Percentiles rank a stretch among this genome's conserved stretches.
These are phyloP conservation scores for Syncephalastrum monosporum DNA, from an alignment of 371 early-diverging fungal species.

Conservation along the genomic window DNA sequence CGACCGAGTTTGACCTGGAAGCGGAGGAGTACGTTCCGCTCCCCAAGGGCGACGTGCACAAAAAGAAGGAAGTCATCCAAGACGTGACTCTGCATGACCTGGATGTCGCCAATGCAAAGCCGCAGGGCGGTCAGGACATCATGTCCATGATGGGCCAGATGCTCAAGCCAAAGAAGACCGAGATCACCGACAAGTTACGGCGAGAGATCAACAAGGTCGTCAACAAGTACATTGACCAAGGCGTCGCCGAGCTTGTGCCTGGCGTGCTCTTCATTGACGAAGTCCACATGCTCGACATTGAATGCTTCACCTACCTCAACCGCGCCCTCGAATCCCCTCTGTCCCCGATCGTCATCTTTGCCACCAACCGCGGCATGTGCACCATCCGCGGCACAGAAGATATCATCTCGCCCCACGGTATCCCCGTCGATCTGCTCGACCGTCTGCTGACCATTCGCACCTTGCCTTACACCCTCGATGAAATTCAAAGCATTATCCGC, in stretches of 20 bases:
- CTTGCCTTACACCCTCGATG: slow-evolving; percentile 86
- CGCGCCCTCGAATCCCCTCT: slow-evolving; percentile 92
- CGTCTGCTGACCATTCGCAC: slow-evolving; percentile 95
- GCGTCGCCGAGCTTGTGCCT: slow-evolving; percentile 95
- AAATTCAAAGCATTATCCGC: slow-evolving; percentile 87
- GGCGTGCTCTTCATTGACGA: slow-evolving; percentile 99
- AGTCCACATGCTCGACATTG: slow-evolving; percentile 98
- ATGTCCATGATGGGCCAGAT: slow-evolving; percentile 97
- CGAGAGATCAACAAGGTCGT: slow-evolving; percentile 99
- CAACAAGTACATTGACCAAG: slow-evolving; percentile 98
- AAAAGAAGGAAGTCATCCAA: slow-evolving; percentile 96
- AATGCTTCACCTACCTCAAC: slow-evolving; percentile 98
- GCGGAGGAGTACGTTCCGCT: slow-evolving; percentile 97
- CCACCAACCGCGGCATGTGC: slow-evolving; percentile 97
- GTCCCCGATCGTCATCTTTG: slow-evolving; percentile 97
- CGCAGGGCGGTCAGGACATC: slow-evolving; percentile 96
- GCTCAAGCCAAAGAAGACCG: slow-evolving; percentile 97
- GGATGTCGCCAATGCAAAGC: slow-evolving; percentile 97
- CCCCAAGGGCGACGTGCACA: slow-evolving; percentile 99
- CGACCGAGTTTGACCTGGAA: slow-evolving; percentile 95
- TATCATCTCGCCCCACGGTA: slow-evolving; percentile 90
- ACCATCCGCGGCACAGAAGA: slow-evolving; percentile 94
- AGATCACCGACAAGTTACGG: slow-evolving; percentile 96
- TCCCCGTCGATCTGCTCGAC: slow-evolving; percentile 97
- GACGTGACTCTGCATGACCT: slow-evolving; percentile 98